Base-by-base conservation (phyloP, 495 filamentous ascomycete genomes). In the Patellaria atrata region DNA sequence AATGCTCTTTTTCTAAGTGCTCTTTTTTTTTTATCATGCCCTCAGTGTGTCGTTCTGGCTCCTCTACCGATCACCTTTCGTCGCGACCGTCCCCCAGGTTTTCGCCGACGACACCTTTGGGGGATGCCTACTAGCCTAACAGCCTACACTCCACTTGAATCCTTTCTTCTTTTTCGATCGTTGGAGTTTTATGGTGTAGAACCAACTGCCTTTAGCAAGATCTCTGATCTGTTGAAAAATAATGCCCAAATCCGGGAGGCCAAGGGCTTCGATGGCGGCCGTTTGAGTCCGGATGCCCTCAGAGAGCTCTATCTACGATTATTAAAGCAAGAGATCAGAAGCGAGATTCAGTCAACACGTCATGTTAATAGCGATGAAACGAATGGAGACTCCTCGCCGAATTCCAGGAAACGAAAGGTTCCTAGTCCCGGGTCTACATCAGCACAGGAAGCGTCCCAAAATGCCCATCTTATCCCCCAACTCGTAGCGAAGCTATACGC, bases 91-190 rank as follows among this genome's bases (percentile, higher is more conserved):
- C 34, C 44, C 40, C 35, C 29, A 34, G 39, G 34, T 29, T 23
- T 30, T 37, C 20, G 22, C 44, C 40, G 40, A 30, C 37, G 40
- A 37, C 35, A 21, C 37, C 42, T 53, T 53, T 38, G 34, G 22
- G 42, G 38, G 39, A 43, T 45, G 37, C 44, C 33, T 49, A 41
- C 41, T 38, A 35, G 28, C 57, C 55, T 72, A 54, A 66, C 67
- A 44, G 58, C 68, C 43, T 86, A 85, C 58, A 87, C 84, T 41
- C 77, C 78, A 34, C 78, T 94, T 61, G 87, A 94, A 66, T 75
- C 71, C 22, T 68, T 94, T 13, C 69, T 94, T 37, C 71, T 97
- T 42, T 89, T 94, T 59, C 84, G 91, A 57, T 76, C 78, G 7
- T 71, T 97, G 29, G 68, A 70, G 30, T 56, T 67, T 24, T 66